Evolutionary conservation across 2,329 filamentous ascomycete species (phyloP).

Genomic region (Dactylellina drechsleri): DNA sequence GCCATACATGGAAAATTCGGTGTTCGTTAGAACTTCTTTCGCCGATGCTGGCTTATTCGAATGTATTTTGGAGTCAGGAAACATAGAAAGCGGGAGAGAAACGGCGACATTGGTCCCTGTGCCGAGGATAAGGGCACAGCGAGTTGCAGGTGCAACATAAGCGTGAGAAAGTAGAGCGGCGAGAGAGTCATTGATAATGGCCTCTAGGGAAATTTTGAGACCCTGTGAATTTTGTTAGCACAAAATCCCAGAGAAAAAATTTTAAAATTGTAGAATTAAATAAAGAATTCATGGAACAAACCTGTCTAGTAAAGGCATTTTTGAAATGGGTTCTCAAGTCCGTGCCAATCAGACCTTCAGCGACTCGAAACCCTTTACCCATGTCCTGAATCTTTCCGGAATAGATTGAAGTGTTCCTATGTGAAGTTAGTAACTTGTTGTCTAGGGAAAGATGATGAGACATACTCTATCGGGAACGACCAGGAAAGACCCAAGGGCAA

Average conservation of each 20-base stretch:
- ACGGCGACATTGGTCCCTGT: conserved; percentile 75
- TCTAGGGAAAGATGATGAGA: conserved; percentile 46
- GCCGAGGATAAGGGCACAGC: conserved; percentile 73
- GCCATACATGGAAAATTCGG: conserved; percentile 75
- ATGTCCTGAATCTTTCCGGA: conserved; percentile 66
- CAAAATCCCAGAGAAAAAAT: conserved; percentile 60
- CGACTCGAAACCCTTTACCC: conserved; percentile 59
- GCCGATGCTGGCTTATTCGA: conserved; percentile 17
- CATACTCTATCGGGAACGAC: conserved; percentile 77
- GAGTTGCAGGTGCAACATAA: conserved; percentile 68
- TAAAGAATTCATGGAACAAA: conserved; percentile 63
- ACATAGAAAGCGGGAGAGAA: conserved; percentile 70
- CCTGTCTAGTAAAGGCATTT: conserved; percentile 68
- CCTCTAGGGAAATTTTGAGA: conserved; percentile 41
- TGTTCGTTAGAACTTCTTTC: conserved; percentile 72
- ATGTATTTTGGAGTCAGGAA: conserved; percentile 60
- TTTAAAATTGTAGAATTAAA: background rate
- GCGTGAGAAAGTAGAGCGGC: conserved; percentile 74
- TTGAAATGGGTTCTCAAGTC: conserved; percentile 47
- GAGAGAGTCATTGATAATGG: conserved; percentile 69
- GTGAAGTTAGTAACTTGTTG: conserved; percentile 59
- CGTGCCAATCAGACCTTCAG: conserved; percentile 34
- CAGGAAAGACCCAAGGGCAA: conserved; percentile 73
- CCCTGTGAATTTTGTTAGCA: conserved; percentile 64
- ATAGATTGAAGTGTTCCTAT: conserved; percentile 66